Evolutionary conservation across 129 eudicot species (phyloP), one percentile per base, ranked within the genome.

Genomic region (Artemisia tridentata): DNA sequence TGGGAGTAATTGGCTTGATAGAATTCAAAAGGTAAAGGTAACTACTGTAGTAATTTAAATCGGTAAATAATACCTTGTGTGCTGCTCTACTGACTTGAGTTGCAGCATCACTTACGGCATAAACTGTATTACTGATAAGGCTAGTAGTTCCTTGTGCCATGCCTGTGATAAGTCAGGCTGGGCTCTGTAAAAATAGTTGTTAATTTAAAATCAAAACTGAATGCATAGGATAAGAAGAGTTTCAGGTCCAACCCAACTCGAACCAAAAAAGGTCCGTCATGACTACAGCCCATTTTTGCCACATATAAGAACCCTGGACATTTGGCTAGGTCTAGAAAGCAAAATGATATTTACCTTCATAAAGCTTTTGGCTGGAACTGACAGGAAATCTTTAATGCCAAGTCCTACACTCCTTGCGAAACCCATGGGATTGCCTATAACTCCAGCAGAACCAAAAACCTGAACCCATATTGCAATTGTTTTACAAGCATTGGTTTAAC

Each of bases 361-460:
- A 64, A 89, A 81, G 76, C 88, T 88, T 76, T 83, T 86, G 51
- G 92, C 87, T 48, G 98, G 98, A 79, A 87, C 96, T 20, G 97
- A 93, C 72, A 93, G 77, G 65, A 93, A 93, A 70, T 93, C 99
- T 83, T 81, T 90, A 63, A 93, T 81, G 14, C 99, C 99, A 55
- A 81, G 91, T 45, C 99, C 92, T 59, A 93, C 79, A 38, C 88
- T 93, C 76, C 99, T 87, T 25, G 97, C 99, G 71, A 93, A 93
- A 53, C 99, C 99, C 86, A 90, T 79, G 65, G 99, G 99, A 78
- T 93, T 89, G 49, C 99, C 99, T 38, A 93, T 85, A 51, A 93
- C 96, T n/a, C 99, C 99, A 79, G 99, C 97, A 72, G 99, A 93
- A 69, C 97, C 99, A 79, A 93, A 93, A 8, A 93, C 90, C 99